Percentiles rank a stretch among this genome's conserved stretches.
phyloP scores from a whole-genome alignment of 1,284 basidiomycete species.

The Pholiota adiposa region DNA sequence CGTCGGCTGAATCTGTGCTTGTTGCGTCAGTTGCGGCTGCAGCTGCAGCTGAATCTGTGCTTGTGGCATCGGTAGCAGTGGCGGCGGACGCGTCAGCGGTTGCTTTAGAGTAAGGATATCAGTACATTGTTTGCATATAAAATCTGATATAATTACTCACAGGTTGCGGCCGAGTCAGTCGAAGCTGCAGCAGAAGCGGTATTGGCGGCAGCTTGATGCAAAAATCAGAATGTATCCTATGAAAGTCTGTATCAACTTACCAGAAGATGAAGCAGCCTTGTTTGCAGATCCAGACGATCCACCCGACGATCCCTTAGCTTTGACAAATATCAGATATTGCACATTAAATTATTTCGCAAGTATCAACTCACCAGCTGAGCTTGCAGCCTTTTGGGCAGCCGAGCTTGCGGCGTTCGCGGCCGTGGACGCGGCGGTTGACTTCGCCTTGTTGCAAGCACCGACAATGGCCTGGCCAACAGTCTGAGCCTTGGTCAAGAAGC shows the following conservation, averaged over 20 bases:
- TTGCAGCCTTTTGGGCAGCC: constrained; percentile 19
- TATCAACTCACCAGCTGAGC: background rate
- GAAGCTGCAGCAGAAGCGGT: constrained; percentile 12
- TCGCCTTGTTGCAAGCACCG: constrained; percentile 24
- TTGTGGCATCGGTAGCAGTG: constrained; percentile 18
- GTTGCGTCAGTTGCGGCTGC: constrained; percentile 18
- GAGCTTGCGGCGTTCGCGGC: constrained; percentile 13
- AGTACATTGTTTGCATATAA: background rate
- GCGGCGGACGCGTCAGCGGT: constrained; percentile 15
- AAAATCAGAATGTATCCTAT: too few species aligned
- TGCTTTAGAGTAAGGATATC: background rate
- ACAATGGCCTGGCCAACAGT: constrained; percentile 26
- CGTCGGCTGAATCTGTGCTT: constrained; percentile 18
- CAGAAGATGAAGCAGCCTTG: constrained; percentile 9
- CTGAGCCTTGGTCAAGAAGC: constrained; percentile 24
- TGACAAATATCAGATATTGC: background rate
- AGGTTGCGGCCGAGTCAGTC: background rate
- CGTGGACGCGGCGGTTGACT: constrained; percentile 11
- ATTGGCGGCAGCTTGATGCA: background rate
- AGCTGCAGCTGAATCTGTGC: constrained; percentile 16
- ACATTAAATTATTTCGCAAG: background rate
- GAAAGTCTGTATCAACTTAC: background rate
- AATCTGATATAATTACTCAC: background rate
- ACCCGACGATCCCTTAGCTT: constrained; percentile 17
- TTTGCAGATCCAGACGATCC: constrained; percentile 7